These are phyloP conservation scores for Camellia granthamiana DNA, from an alignment of 148 eudicot species.

Conservation along the genomic window DNA sequence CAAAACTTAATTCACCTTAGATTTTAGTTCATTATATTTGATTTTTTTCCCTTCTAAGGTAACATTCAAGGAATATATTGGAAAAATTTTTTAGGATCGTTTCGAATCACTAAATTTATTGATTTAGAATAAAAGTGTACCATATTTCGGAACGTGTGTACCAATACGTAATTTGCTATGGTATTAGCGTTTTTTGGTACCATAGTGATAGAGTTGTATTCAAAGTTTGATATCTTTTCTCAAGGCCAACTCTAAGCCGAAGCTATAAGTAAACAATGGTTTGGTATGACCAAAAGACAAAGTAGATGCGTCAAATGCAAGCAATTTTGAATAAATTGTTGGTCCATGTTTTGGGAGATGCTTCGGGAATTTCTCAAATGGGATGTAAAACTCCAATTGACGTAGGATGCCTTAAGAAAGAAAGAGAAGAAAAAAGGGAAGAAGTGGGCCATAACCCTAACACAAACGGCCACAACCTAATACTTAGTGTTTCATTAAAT, in stretches of 20 bases:
- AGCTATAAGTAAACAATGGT: background rate
- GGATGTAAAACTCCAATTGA: background rate
- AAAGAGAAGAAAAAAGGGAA: background rate
- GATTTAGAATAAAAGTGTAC: no score
- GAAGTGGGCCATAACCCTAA: background rate
- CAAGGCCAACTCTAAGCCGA: background rate
- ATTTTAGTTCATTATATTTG: no score
- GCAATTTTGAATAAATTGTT: background rate
- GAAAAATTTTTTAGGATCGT: no score
- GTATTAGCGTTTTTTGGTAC: no score
- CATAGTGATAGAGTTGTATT: no score
- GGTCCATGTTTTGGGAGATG: background rate
- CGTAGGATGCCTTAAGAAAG: background rate
- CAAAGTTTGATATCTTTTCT: background rate
- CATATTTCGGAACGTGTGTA: no score
- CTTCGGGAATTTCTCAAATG: background rate
- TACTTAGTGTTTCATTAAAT: background rate
- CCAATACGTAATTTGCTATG: no score
- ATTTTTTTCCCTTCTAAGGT: no score
- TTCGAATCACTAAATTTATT: no score
- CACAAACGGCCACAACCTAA: background rate
- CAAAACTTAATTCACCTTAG: no score
- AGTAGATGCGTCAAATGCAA: background rate
- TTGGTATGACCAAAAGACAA: background rate
- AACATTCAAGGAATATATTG: no score